Evolutionary conservation across 2,329 filamentous ascomycete species (phyloP).

Genomic region (Magnaporthiopsis incrustans): DNA sequence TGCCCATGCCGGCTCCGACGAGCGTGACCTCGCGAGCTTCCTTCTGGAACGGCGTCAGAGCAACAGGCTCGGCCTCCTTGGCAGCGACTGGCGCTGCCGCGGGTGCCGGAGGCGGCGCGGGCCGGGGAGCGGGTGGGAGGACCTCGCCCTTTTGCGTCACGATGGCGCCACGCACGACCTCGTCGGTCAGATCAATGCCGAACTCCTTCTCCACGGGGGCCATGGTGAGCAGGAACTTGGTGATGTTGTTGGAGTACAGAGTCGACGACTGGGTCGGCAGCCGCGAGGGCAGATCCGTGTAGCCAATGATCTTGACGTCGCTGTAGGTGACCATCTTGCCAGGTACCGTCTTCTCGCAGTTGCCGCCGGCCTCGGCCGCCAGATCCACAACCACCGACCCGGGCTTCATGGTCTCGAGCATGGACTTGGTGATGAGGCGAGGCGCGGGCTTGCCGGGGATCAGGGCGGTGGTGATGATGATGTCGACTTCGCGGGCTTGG

Average conservation of each 20-base stretch:
- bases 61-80: slow-evolving; percentile 53
- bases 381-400: slow-evolving; percentile 84
- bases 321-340: slow-evolving; percentile 64
- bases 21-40: slow-evolving; percentile 65
- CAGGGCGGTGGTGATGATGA: slow-evolving; percentile 86
- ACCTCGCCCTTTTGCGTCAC: slow-evolving; percentile 73
- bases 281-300: slow-evolving; percentile 80
- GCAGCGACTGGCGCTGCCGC: slow-evolving; percentile 37
- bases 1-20: slow-evolving; percentile 71
- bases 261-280: slow-evolving; percentile 85
- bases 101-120: slow-evolving; percentile 50
- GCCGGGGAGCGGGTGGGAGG: slow-evolving; percentile 65
- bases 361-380: slow-evolving; percentile 80
- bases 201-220: slow-evolving; percentile 69
- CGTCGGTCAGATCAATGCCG: slow-evolving; percentile 71
- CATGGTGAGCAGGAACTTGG: slow-evolving; percentile 80
- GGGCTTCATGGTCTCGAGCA: slow-evolving; percentile 80
- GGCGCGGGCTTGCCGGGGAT: slow-evolving; percentile 80
- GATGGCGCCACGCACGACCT: slow-evolving; percentile 79
- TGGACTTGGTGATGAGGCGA: slow-evolving; percentile 72
- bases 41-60: slow-evolving; percentile 75
- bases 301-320: slow-evolving; percentile 79
- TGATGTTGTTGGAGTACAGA: slow-evolving; percentile 89
- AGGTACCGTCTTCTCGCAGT: slow-evolving; percentile 73
- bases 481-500: slow-evolving; percentile 81